phyloP scores from a whole-genome alignment of 192 early-diverging fungal species.

The Entomortierella lignicola region DNA sequence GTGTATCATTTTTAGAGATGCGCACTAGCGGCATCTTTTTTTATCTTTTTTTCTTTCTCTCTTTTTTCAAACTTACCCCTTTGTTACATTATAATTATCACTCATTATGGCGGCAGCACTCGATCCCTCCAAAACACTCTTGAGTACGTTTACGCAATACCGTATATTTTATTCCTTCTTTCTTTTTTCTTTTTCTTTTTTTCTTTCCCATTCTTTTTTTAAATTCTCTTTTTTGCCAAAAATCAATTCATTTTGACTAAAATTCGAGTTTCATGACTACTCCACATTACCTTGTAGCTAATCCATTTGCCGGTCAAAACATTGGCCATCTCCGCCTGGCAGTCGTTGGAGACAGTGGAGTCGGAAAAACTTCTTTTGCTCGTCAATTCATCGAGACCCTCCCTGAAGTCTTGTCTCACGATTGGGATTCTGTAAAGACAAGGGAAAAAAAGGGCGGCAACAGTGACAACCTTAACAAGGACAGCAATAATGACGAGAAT shows the following conservation, averaged over 20 bases:
- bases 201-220: not conserved
- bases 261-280: slow-evolving; percentile 11
- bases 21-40: not conserved
- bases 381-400: slow-evolving; percentile 45
- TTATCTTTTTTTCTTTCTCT: slow-evolving; percentile 6
- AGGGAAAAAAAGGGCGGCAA: not conserved
- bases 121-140: not conserved
- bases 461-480: not conserved
- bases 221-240: too few relatives aligned
- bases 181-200: not conserved
- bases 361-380: slow-evolving; percentile 52
- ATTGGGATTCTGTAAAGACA: slow-evolving; percentile 38
- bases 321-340: slow-evolving; percentile 56
- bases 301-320: slow-evolving; percentile 50
- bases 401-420: slow-evolving; percentile 49
- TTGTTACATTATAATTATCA: not conserved
- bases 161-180: slow-evolving; percentile 3
- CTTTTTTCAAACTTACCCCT: not conserved
- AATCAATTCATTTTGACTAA: not conserved
- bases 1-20: not conserved
- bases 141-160: not conserved
- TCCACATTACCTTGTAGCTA: slow-evolving; percentile 33
- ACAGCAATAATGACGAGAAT: not conserved
- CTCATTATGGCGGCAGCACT: not conserved
- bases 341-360: slow-evolving; percentile 54